phyloP scores from a whole-genome alignment of 108 stramenopile species.

The Skeletonema marinoi region DNA sequence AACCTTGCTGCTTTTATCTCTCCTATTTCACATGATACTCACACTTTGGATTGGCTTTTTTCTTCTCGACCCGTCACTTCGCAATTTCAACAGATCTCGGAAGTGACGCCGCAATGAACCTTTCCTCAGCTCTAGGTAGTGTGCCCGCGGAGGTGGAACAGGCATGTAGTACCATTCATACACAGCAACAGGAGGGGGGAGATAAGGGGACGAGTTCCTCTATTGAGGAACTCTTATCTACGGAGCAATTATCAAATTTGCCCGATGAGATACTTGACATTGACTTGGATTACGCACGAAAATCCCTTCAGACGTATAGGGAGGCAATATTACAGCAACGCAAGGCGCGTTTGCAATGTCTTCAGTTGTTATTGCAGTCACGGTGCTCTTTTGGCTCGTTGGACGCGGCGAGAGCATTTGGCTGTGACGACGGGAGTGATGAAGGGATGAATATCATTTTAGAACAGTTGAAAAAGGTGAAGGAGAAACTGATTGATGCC shows the following conservation, averaged over 20 bases:
- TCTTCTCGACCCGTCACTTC: not conserved
- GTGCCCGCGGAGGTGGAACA: constrained; percentile 65
- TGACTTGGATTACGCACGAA: constrained; percentile 62
- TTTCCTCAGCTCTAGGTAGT: constrained; percentile 52
- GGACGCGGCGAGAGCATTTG: constrained; percentile 70
- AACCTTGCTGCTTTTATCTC: no score
- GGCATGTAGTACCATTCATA: constrained; percentile 28
- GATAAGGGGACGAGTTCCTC: constrained; percentile 1
- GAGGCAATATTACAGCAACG: constrained; percentile 66
- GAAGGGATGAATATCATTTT: constrained; percentile 9
- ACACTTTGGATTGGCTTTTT: not conserved
- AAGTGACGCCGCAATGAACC: constrained; percentile 69
- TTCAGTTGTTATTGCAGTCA: constrained; percentile 68
- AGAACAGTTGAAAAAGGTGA: constrained; percentile 63
- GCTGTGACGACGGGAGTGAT: constrained; percentile 16
- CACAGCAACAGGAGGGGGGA: constrained; percentile 11
- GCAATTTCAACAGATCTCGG: constrained; percentile 58
- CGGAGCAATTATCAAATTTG: constrained; percentile 53
- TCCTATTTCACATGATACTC: not conserved
- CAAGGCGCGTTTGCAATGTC: constrained; percentile 59
- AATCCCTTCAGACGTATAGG: constrained; percentile 57
- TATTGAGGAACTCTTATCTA: constrained; percentile 25
- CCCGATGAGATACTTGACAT: constrained; percentile 71
- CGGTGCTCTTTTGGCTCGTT: constrained; percentile 78
- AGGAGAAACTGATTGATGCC: constrained; percentile 68